Base-by-base conservation (phyloP, 768 basidiomycete genomes). In the Calocera cornea region DNA sequence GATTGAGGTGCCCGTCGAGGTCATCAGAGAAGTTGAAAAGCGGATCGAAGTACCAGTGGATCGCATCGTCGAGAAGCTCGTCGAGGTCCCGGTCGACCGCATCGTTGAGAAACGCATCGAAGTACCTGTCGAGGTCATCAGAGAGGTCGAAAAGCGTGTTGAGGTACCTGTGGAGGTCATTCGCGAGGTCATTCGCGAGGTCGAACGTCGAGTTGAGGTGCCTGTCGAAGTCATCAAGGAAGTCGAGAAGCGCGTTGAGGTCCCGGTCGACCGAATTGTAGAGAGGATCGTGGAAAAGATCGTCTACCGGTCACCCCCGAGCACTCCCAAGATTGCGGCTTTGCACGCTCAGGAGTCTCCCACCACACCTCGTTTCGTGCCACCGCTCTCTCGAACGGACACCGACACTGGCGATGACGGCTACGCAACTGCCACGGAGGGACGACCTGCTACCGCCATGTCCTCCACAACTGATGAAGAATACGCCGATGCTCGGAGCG, bases 401-500 rank as follows among this genome's bases (percentile, higher is more conserved):
- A 60, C 54, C 31, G 54, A 60, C 54, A 60, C 54, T 10, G 31
- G 54, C 54, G 54, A 60, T 31, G 54, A 60, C 19, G 54, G 54
- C 54, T 60, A 60, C 19, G 31, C 54, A 19, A 60, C 54, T 29
- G 64, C 65, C 17, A 63, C 67, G 50, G 70, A 72, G 38, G 69
- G 70, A 40, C 68, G 65, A 49, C 44, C 65, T 16, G 10, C 65
- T 41, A 49, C 38, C 54, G 27, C 31, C 19, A 41, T 44, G 31
- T 41, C 65, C 5, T 41, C 65, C 3, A 41, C 31, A 22, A 41
- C 65, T 2, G 38, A 44, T 38, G 27, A 66, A 66, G 85, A 91
- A 68, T 92, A 89, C 72, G 80, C 87, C 1, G 92, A 95, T 69
- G 85, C 92, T 1, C 79, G 86, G 73, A 91, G 82, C 41, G 75